Percentiles rank a stretch among this genome's conserved stretches.
phyloP scores from a whole-genome alignment of 2,329 filamentous ascomycete genomes.

The Fusarium stilboides region DNA sequence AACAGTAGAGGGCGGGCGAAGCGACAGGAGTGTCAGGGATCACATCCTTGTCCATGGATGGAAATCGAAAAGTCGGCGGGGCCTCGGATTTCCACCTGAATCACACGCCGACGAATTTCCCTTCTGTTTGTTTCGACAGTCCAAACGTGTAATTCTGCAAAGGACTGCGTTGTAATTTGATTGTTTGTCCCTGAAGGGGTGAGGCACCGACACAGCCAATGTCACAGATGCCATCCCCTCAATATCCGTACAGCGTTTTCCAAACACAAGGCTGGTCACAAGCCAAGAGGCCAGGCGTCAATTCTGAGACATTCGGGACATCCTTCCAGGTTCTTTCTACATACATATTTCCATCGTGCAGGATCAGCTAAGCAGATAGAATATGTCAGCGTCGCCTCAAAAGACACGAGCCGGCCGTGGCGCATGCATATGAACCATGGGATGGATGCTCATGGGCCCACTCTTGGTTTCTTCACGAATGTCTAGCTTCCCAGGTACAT shows the following conservation, averaged over 20 bases:
- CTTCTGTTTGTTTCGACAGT: conserved; percentile 20
- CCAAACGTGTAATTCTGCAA: not conserved
- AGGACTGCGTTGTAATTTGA: conserved; percentile 27
- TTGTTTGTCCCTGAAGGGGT: conserved; percentile 19
- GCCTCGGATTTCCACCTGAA: conserved; percentile 40
- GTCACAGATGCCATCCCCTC: conserved; percentile 31
- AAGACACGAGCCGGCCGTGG: conserved; percentile 32
- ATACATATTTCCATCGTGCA: not conserved
- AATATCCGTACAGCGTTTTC: conserved; percentile 10
- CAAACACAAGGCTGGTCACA: conserved; percentile 22
- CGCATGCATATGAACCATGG: conserved; percentile 27
- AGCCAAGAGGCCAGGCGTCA: conserved; percentile 31
- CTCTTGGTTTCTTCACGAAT: conserved; percentile 18
- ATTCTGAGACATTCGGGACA: conserved; percentile 23
- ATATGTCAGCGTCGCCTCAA: conserved; percentile 36
- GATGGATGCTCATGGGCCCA: not conserved
- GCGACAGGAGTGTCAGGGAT: conserved; percentile 26
- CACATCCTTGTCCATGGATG: conserved; percentile 29
- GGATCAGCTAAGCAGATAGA: conserved; percentile 2
- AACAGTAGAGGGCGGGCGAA: conserved; percentile 8
- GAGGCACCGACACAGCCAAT: conserved; percentile 13
- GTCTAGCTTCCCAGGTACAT: conserved; percentile 21
- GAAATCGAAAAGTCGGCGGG: conserved; percentile 36
- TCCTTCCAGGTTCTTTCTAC: conserved; percentile 6
- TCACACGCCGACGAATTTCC: conserved; percentile 29